A percentile compares a stretch with the other conserved stretches of the same genome.
Evolutionary conservation across 2,329 filamentous ascomycete species (phyloP).

Genomic region (Paramyrothecium sp.): DNA sequence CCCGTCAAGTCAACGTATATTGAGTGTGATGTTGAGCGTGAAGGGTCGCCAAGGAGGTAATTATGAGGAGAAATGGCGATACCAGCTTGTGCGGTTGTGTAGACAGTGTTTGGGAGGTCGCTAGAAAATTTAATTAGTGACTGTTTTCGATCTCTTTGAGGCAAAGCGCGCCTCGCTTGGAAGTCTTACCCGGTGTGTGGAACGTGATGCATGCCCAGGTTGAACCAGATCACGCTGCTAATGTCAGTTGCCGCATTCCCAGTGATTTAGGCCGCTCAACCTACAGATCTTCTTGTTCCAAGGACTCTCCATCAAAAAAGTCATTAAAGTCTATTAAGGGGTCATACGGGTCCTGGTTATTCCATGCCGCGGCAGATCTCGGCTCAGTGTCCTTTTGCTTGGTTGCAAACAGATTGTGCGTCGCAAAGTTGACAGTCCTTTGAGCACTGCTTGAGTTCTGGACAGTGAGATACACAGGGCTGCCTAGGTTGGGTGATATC

Average conservation of each 20-base stretch:
- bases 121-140: background rate
- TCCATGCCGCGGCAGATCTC: slow-evolving; percentile 40
- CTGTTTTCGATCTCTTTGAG: background rate
- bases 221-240: slow-evolving; percentile 46
- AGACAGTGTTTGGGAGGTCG: slow-evolving; percentile 46
- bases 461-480: slow-evolving; percentile 40
- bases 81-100: slow-evolving; percentile 5
- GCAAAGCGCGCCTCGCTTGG: background rate
- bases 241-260: background rate
- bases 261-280: background rate
- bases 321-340: slow-evolving; percentile 47
- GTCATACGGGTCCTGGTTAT: slow-evolving; percentile 41
- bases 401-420: slow-evolving; percentile 49
- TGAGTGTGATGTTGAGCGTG: background rate
- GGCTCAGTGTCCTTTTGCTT: slow-evolving; percentile 53
- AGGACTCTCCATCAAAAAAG: slow-evolving; percentile 40
- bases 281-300: slow-evolving; percentile 31
- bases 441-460: slow-evolving; percentile 43
- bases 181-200: slow-evolving; percentile 37
- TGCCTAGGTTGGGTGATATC: background rate
- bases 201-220: slow-evolving; percentile 56
- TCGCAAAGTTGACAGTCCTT: slow-evolving; percentile 46
- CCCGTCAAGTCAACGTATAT: background rate
- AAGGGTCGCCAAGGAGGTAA: slow-evolving; percentile 25
- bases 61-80: slow-evolving; percentile 20